A percentile compares a stretch with the other conserved stretches of the same genome.
Evolutionary conservation across 2,329 filamentous ascomycete species (phyloP).

Genomic region (Colletotrichum incanum): DNA sequence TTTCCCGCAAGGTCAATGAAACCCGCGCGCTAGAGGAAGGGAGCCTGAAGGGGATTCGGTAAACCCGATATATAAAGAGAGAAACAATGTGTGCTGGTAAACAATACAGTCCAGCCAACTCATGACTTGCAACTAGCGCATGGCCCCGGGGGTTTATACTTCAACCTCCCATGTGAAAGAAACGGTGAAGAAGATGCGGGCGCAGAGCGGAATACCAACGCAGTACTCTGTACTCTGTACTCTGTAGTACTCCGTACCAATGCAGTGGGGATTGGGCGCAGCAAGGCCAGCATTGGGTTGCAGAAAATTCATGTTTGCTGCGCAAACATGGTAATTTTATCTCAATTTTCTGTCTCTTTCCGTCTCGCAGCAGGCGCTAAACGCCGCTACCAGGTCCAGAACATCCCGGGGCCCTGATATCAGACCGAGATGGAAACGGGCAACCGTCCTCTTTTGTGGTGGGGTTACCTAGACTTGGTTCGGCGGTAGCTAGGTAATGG

Average conservation of each 20-base stretch:
- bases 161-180: constrained; percentile 28
- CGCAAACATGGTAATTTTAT: background rate
- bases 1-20: background rate
- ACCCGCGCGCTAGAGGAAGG: background rate
- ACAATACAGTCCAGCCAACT: background rate
- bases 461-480: constrained; percentile 21
- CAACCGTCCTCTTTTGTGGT: constrained; percentile 16
- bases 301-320: constrained; percentile 5
- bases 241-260: background rate
- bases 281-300: constrained; percentile 16
- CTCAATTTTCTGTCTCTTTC: background rate
- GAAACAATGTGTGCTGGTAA: background rate
- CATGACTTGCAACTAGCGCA: background rate
- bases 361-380: constrained; percentile 8
- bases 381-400: constrained; percentile 22
- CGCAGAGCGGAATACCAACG: constrained; percentile 3
- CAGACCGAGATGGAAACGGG: constrained; percentile 30
- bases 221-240: background rate
- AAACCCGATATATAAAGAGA: background rate
- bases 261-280: constrained; percentile 37
- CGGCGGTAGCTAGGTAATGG: constrained; percentile 29
- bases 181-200: constrained; percentile 25
- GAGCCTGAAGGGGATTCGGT: background rate
- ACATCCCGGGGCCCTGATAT: constrained; percentile 31
- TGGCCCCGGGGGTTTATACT: constrained; percentile 10